Percentiles rank a stretch among this genome's conserved stretches.
These are phyloP conservation scores for Camelina sativa DNA, from an alignment of 345 rosid genomes.

Conservation along the genomic window DNA sequence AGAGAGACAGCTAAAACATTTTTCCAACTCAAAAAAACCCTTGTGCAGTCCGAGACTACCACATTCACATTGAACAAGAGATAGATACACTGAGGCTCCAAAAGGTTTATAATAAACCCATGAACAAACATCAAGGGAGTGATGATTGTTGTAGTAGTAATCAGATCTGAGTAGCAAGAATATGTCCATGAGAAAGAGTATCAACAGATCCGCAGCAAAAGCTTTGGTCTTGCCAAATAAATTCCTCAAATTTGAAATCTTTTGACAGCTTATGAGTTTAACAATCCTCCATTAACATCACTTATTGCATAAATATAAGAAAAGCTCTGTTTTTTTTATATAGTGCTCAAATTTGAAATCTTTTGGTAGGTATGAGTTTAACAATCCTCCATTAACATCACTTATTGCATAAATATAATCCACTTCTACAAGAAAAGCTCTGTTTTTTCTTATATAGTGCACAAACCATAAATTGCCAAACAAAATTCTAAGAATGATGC, in stretches of 20 bases:
- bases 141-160: neutral
- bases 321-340: no score
- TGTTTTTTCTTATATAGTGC: neutral
- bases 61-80: neutral
- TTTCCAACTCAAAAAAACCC: no score
- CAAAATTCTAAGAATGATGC: neutral
- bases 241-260: neutral
- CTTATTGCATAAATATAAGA: neutral
- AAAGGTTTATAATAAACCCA: neutral
- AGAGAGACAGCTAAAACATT: neutral
- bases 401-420: neutral
- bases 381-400: neutral
- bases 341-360: neutral
- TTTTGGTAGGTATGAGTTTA: neutral
- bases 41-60: neutral
- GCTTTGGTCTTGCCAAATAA: neutral
- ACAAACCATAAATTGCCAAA: neutral
- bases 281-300: neutral
- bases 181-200: neutral
- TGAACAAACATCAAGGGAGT: slow-evolving; percentile 1
- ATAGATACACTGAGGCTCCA: neutral
- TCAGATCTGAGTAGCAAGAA: neutral
- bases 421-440: neutral
- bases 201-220: neutral
- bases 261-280: neutral